Conservation (phyloP, 2,329 filamentous ascomycete species). For the Sordariomycetes sp. region DNA sequence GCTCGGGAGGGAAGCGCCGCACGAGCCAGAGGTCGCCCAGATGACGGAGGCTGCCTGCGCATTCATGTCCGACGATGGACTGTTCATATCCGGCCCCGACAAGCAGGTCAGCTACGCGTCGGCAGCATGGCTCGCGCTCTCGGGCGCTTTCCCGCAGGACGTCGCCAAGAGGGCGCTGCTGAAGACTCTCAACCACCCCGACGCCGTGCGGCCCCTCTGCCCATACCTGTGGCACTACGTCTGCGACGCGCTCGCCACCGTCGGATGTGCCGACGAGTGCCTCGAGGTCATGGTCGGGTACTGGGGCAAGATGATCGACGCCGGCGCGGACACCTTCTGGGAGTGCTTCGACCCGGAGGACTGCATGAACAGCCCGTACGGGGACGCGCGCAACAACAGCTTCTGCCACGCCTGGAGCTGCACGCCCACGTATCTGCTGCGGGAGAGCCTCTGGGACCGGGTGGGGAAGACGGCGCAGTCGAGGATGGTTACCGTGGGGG, state of each 20-base stretch:
- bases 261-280: slow-evolving; percentile 14
- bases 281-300: slow-evolving; percentile 18
- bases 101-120: slow-evolving; percentile 17
- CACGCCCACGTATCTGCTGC: slow-evolving; percentile 17
- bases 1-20: slow-evolving; percentile 12
- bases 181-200: slow-evolving; percentile 12
- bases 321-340: slow-evolving; percentile 22
- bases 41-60: slow-evolving; percentile 11
- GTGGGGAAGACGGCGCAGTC: neutral
- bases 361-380: slow-evolving; percentile 17
- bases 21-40: slow-evolving; percentile 8
- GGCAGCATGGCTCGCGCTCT: slow-evolving; percentile 20
- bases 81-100: slow-evolving; percentile 17
- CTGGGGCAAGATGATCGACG: slow-evolving; percentile 21
- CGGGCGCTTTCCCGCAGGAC: slow-evolving; percentile 11
- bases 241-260: slow-evolving; percentile 15
- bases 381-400: slow-evolving; percentile 19
- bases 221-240: slow-evolving; percentile 21
- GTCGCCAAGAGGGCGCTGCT: slow-evolving; percentile 12
- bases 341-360: slow-evolving; percentile 18
- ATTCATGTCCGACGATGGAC: slow-evolving; percentile 9
- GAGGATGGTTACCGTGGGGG: neutral
- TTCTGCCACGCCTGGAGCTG: slow-evolving; percentile 24
- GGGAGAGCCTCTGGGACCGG: slow-evolving; percentile 6
- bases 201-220: slow-evolving; percentile 17